Base-by-base conservation (phyloP, 2,329 filamentous ascomycete species). In the Metarhizium robertsii region DNA sequence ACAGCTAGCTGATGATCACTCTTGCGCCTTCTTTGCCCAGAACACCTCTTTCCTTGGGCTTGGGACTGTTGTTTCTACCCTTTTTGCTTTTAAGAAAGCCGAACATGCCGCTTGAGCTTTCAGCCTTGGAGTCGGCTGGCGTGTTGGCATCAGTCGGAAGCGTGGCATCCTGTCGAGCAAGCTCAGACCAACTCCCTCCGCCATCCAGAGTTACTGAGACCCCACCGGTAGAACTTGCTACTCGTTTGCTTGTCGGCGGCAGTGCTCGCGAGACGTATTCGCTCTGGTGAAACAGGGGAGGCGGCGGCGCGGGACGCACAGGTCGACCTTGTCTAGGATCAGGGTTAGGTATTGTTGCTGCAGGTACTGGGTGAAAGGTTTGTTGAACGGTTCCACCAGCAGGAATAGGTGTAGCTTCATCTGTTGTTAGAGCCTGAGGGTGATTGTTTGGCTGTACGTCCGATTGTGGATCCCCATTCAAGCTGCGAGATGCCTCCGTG, bases 1-100 rank as follows among this genome's bases (percentile, higher is more conserved):
- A 38, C 18, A 30, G 29, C 60, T 75, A 88, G 63, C 83, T 85
- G 66, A 92, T 87, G 55, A 92, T 81, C 60, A 90, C 86, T 67
- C 94, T 80, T 11, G 94, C 92, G 16, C 94, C 94, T 69, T 97
- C 92, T 68, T 97, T 97, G 56, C 94, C 94, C 57, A 99, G 68
- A 7, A 99, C 92, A 57, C 94, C 94, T 55, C 90, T 83, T 73
- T 97, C 92, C 69, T 90, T 92, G 30, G 92, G 92, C 74, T 96
- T 96, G 1, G 94, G 94, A 68, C 91, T 96, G 70, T 91, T 85
- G 55, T 91, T 90, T 60, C 92, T 80, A 32, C 92, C 90, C 75
- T 90, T 96, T 75, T 95, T 96, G 65, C 92, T 80, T 61, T 83
- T 89, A 58, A 97, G 77, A 69, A 99, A 95, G 1, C 90, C 89